A percentile compares a stretch with the other conserved stretches of the same genome.
Conservation (phyloP, 192 early-diverging fungal species). For the Coemansia sp. region DNA sequence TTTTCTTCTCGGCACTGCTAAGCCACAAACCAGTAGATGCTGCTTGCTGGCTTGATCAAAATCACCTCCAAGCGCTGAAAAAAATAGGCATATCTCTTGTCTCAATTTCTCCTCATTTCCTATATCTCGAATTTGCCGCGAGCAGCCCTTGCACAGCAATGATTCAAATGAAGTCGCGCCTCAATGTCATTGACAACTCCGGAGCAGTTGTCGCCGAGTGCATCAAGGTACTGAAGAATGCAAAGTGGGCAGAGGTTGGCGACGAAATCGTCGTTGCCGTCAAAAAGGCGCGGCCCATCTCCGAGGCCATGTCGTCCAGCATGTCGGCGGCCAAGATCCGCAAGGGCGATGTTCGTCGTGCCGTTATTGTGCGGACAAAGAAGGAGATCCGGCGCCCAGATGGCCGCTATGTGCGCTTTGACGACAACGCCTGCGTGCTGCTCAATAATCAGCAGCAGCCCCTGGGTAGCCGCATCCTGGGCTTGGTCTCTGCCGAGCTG, state of each 20-base stretch:
- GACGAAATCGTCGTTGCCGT: constrained; percentile 96
- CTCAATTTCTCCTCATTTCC: not conserved
- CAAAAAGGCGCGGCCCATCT: constrained; percentile 83
- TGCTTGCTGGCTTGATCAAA: too few species aligned
- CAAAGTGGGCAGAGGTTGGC: constrained; percentile 69
- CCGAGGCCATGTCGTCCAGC: constrained; percentile 52
- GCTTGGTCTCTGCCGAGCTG: constrained; percentile 84
- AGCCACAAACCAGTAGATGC: too few species aligned
- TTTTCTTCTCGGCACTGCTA: too few species aligned
- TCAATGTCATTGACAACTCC: constrained; percentile 97
- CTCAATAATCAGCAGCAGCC: constrained; percentile 93
- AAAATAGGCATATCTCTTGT: not conserved
- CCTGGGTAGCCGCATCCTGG: constrained; percentile 89
- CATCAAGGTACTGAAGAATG: constrained; percentile 86
- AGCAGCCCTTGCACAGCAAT: constrained; percentile 29
- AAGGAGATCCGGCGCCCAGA: constrained; percentile 88
- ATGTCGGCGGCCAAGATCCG: constrained; percentile 70
- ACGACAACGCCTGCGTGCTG: constrained; percentile 96
- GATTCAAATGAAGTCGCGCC: constrained; percentile 77
- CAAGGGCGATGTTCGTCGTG: constrained; percentile 92
- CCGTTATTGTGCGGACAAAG: constrained; percentile 84
- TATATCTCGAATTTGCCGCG: not conserved
- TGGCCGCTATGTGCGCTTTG: constrained; percentile 88
- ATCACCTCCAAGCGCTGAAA: too few species aligned
- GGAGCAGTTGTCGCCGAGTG: constrained; percentile 92